Evolutionary conservation across 371 early-diverging fungal species (phyloP), one percentile per base, ranked within the genome.

Genomic region (Lichtheimia hyalospora): DNA sequence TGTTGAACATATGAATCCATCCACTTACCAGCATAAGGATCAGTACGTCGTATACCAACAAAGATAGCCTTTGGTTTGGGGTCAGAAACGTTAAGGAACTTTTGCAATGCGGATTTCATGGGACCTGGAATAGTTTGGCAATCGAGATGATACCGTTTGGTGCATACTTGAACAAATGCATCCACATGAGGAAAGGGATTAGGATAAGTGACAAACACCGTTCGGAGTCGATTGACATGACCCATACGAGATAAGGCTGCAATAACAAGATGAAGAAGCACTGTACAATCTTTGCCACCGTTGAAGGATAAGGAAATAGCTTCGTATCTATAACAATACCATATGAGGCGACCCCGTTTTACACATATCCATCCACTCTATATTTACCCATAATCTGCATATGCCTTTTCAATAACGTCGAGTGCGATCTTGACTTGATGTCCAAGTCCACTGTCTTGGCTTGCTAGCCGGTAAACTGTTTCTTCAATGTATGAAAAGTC

Each of bases 211-310:
- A 96, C 86, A 65, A 92, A 96, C 20, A 96, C 85, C 7, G 79
- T 70, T 16, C 73, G 66, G 49, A 75, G 49, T 10, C 52, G n/a
- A 21, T 44, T 50, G 15, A 54, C 16, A 27, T 67, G 52, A 52
- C 61, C 63, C 12, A 72, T 10, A 23, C 70, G 70, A 55, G 69
- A 62, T 28, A 78, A 20, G 8, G 69, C 74, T 2, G 90, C 90
- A 10, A 82, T 78, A 13, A 90, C 84, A 23, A 98, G 74, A 71
- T 94, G 91, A 27, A 98, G 76, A 52, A 97, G 73, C 7, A 95
- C 94, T 1, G 96, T 96, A 75, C 98, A 97, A 71, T 98, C 98
- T 71, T 98, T 98, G 21, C 98, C 98, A 14, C 98, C 98, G 69
- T 98, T 98, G 68, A 96, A 98, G 57, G 92, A 90, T 27, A 98